Conservation (phyloP, 176 grass and related monocot species). For the Hyparrhenia diplandra region DNA sequence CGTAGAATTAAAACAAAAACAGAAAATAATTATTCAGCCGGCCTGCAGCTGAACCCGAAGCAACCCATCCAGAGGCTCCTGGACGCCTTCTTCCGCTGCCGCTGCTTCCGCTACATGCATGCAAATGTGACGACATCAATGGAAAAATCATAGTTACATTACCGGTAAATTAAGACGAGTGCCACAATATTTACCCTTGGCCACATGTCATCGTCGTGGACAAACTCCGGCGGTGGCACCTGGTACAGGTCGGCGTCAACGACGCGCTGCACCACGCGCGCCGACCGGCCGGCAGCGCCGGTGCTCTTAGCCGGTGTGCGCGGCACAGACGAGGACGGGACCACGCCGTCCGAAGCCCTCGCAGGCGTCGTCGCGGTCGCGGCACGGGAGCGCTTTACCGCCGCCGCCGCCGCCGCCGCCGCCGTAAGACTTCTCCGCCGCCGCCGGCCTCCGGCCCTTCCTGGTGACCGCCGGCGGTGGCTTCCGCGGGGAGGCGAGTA, state of each 20-base stretch:
- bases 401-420: not conserved
- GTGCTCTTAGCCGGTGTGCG: not conserved
- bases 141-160: not conserved
- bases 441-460: not conserved
- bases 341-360: not conserved
- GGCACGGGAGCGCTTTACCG: no score
- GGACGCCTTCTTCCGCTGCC: not conserved
- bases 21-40: not conserved
- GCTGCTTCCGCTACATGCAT: not conserved
- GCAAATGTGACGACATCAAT: not conserved
- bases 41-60: constrained; percentile 31
- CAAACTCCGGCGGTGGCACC: constrained; percentile 28
- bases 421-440: not conserved
- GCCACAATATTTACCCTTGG: not conserved
- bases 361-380: not conserved
- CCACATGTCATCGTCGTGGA: not conserved
- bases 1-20: no score
- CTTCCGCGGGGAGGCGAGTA: constrained; percentile 25
- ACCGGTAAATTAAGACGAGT: no score
- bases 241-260: constrained; percentile 35
- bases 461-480: not conserved
- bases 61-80: constrained; percentile 24
- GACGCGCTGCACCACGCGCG: not conserved
- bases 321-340: not conserved
- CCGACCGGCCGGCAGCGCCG: not conserved